Evolutionary conservation across 129 eudicot genomes (phyloP), one percentile per base, ranked within the genome.

Genomic region (Glebionis coronaria): DNA sequence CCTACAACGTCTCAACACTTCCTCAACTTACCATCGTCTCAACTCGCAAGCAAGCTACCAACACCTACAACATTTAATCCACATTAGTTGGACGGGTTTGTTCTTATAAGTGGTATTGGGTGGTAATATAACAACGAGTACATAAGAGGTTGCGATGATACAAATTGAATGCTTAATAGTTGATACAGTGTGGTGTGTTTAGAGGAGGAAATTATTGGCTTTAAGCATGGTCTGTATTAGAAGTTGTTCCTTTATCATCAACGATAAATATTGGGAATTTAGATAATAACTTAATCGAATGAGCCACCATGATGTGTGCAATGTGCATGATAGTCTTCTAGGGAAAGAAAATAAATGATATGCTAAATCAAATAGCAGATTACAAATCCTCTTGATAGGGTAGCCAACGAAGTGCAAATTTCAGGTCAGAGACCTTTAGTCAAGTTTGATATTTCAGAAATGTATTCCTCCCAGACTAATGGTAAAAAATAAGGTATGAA

Each of bases 131-230:
- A 23, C 25, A 23, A 23, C 2, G 1, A 23, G 25, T 23, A 23
- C 2, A 2, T 23, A 23, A 23, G 25, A 23, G 25, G 25, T 23
- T 23, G 25, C 2, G 25, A 23, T 23, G 25, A 23, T 23, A 23
- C 25, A 23, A 23, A 0, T 0, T 23, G 25, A 23, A 23, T 23
- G 25, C 25, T 23, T 23, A 23, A 0, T 23, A 23, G 25, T 23
- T 23, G 25, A 2, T 23, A 23, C 1, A 23, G 25, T 23, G 96
- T 92, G 60, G 95, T 92, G 40, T 76, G 89, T 47, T 82, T 92
- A 2, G 98, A 92, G 55, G 91, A 86, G 73, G 84, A 88, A 61
- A 80, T 88, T 23, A 83, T 85, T 21, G 81, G 66, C 68, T 92
- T 79, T 38, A 69, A 85, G 46, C 82, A 85, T 55, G 86, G 85